These are phyloP conservation scores for Solanum acaule DNA, from an alignment of 257 asterid species.

Conservation along the genomic window DNA sequence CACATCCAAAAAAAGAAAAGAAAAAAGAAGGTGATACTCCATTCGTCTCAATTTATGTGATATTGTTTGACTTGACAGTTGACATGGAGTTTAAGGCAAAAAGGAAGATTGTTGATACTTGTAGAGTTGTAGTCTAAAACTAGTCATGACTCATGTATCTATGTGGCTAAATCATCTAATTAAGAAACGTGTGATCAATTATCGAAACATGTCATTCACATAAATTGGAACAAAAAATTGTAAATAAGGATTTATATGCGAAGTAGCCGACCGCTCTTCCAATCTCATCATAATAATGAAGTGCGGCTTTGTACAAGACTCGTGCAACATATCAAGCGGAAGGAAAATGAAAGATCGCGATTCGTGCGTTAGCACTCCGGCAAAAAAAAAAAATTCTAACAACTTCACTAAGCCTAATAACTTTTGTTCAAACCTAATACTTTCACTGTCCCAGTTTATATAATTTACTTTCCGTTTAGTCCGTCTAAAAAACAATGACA, in stretches of 20 bases:
- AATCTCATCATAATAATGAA: background rate
- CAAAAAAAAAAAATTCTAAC: too few relatives aligned
- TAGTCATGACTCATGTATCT: background rate
- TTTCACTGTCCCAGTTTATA: background rate
- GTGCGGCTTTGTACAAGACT: background rate
- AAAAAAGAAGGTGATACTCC: background rate
- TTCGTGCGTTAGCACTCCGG: background rate
- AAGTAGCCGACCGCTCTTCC: background rate
- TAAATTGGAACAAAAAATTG: too few relatives aligned
- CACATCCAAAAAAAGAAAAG: background rate
- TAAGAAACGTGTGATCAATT: background rate
- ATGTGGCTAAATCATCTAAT: background rate
- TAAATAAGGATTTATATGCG: background rate
- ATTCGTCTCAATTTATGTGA: background rate
- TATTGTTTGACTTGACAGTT: background rate
- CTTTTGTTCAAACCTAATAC: background rate
- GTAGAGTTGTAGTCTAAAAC: background rate
- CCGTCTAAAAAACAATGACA: background rate
- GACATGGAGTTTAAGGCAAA: background rate
- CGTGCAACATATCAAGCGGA: background rate
- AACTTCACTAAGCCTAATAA: too few relatives aligned
- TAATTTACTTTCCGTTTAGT: too few relatives aligned
- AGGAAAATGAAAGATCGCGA: background rate
- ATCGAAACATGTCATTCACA: background rate
- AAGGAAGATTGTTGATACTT: too few relatives aligned